Evolutionary conservation across 2,329 filamentous ascomycete species (phyloP), one percentile per base, ranked within the genome.

Genomic region (Arthroderma uncinatum): DNA sequence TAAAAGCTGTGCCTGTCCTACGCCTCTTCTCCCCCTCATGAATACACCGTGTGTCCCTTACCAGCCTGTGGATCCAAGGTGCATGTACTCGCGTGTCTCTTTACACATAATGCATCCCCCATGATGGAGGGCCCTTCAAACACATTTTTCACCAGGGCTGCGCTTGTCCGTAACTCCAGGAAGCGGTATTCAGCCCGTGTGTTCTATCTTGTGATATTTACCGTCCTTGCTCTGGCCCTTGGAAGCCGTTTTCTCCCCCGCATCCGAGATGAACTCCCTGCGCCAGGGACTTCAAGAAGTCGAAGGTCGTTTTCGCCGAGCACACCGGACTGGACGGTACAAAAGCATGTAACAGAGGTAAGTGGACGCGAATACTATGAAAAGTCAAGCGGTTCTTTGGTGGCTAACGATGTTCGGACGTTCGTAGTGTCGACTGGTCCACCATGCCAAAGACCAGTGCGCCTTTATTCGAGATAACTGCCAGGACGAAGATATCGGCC

Each of bases 391-490:
- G 7, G n/a, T 1, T 47, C 19, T 50, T 19, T n/a, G 2, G n/a
- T 33, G 14, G n/a, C 47, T 50, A 10, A 50, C 16, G 7, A 33
- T 10, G 23, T 14, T 21, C 47, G 37, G 25, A 21, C 23, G 6
- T 25, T 19, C 33, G 19, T 61, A 91, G 76, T 98, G 93, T 69
- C 85, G 84, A 59, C 75, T 87, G 34, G 89, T 98, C 57, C 89
- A 93, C 70, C 73, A 81, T 52, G 86, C 84, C 55, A 67, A 77
- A 59, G 87, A 98, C 69, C 83, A 96, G 74, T 98, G 93, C 76
- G 83, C 84, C 63, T 97, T 93, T 72, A 83, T 97, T 58, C 82
- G 79, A 63, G 77, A 79, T 57, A 87, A 96, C 70, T 98, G 93
- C 71, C 78, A 80, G 34, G 89, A 94, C 66, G 89, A 96, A 68